Percentiles rank a stretch among this genome's conserved stretches.
phyloP scores from a whole-genome alignment of 257 asterid genomes.

The Marsdenia floribunda region DNA sequence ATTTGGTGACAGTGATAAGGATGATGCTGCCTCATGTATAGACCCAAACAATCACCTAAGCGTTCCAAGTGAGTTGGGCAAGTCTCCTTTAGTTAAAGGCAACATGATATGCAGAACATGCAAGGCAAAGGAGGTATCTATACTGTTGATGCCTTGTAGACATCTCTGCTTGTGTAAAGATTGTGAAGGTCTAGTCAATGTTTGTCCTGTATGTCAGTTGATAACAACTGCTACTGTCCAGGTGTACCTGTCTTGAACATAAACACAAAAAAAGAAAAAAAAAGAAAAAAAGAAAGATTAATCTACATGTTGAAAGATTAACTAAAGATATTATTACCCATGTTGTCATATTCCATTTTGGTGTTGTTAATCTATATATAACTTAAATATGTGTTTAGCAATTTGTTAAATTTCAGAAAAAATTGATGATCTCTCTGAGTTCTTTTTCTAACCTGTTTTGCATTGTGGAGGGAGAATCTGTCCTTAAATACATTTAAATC shows the following conservation, averaged over 20 bases:
- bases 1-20: slow-evolving; percentile 54
- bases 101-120: slow-evolving; percentile 50
- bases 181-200: slow-evolving; percentile 58
- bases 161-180: slow-evolving; percentile 84
- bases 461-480: slow-evolving; percentile 2
- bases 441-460: neutral
- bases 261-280: neutral
- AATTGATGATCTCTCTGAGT: too few species aligned
- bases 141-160: slow-evolving; percentile 80
- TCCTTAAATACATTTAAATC: neutral
- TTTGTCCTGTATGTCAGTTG: slow-evolving; percentile 74
- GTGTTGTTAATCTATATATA: neutral
- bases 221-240: slow-evolving; percentile 49
- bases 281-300: too few species aligned
- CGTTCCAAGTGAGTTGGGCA: slow-evolving; percentile 25
- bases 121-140: slow-evolving; percentile 52
- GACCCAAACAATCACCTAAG: slow-evolving; percentile 53
- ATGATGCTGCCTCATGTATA: slow-evolving; percentile 61
- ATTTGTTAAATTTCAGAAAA: neutral
- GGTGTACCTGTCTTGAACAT: slow-evolving; percentile 60
- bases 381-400: neutral
- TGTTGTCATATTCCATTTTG: neutral
- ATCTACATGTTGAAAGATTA: slow-evolving; percentile 1
- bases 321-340: neutral
- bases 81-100: slow-evolving; percentile 18